A percentile compares a stretch with the other conserved stretches of the same genome.
These are phyloP conservation scores for Croton setiger DNA, from an alignment of 441 rosid species.

Conservation along the genomic window DNA sequence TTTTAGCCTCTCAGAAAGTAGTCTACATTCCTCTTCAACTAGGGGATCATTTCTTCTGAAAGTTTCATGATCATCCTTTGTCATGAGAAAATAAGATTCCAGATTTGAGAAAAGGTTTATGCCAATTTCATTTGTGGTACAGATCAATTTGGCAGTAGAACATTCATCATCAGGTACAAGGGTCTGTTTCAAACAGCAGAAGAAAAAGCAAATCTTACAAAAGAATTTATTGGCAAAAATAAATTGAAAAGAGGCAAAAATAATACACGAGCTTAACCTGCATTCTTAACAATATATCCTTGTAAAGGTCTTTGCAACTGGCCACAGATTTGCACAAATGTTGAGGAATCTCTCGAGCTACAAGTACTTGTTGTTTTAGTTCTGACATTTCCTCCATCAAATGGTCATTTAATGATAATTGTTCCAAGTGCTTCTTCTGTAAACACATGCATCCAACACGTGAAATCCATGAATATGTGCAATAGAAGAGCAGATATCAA, in stretches of 20 bases:
- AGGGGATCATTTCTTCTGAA: slow-evolving; percentile 26
- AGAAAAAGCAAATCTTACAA: slow-evolving; percentile 17
- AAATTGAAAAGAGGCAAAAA: slow-evolving; percentile 13
- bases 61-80: slow-evolving; percentile 30
- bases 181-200: slow-evolving; percentile 36
- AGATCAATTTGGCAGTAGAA: slow-evolving; percentile 48
- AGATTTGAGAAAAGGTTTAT: slow-evolving; percentile 52
- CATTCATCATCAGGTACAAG: slow-evolving; percentile 42
- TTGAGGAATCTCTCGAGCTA: slow-evolving; percentile 44
- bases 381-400: slow-evolving; percentile 55
- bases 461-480: slow-evolving; percentile 9
- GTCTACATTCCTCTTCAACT: slow-evolving; percentile 43
- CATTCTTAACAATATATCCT: slow-evolving; percentile 44
- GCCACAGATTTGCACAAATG: slow-evolving; percentile 45
- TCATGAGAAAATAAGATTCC: slow-evolving; percentile 44
- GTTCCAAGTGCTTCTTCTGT: slow-evolving; percentile 63
- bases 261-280: slow-evolving; percentile 44
- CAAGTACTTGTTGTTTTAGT: slow-evolving; percentile 50
- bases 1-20: slow-evolving; percentile 44
- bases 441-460: slow-evolving; percentile 15
- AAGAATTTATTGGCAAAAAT: slow-evolving; percentile 3
- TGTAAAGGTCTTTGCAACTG: slow-evolving; percentile 45
- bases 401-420: slow-evolving; percentile 43
- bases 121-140: slow-evolving; percentile 49
- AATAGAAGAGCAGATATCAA: not conserved